Base-by-base conservation (phyloP, 495 filamentous ascomycete species). In the Amniculicola lignicola region DNA sequence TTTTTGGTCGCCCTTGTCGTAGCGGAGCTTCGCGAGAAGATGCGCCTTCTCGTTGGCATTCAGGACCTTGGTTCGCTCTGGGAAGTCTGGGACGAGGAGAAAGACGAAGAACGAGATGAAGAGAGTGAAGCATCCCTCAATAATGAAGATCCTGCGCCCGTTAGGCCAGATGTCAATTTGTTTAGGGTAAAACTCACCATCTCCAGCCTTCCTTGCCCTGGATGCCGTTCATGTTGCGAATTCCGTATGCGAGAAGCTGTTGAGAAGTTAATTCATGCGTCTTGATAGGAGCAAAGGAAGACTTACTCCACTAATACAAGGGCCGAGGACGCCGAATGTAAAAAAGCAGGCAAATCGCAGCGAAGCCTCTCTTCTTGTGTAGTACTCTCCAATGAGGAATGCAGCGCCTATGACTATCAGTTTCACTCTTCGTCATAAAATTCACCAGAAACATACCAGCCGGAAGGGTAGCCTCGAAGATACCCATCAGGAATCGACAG, bases 401-500 rank as follows among this genome's bases (percentile, higher is more conserved):
- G 51, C 51, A 53, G 56, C 55, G 22, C 61, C 58, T 60, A 41
- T 15, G 24, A 19, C 16, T 9, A 19, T 59, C 14, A 53, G 25
- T n/a, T 7, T 36, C 23, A 10, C 18, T 18, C 23, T 37, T 11
- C 1, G 21, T 25, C 21, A 28, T 22, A 14, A 24, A 41, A n/a
- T 7, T 16, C 11, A 46, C 5, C 15, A 21, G 14, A 16, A 43
- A 19, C 51, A 37, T 14, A 60, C 57, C 59, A 29, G 59, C 53
- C 4, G 59, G 59, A 29, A 62, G 59, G 9, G 54, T 59, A 7
- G 61, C 61, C 28, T 63, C 61, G 39, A 63, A 59, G 16, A 63
- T 59, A n/a, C 61, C 61, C 50, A 63, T 54, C n/a, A 63, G 35
- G 37, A 63, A 63, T 18, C 61, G 48, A 1, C 50, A 19, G 3